Conservation (phyloP, 2,329 filamentous ascomycete genomes). For the Alternaria gaisen region DNA sequence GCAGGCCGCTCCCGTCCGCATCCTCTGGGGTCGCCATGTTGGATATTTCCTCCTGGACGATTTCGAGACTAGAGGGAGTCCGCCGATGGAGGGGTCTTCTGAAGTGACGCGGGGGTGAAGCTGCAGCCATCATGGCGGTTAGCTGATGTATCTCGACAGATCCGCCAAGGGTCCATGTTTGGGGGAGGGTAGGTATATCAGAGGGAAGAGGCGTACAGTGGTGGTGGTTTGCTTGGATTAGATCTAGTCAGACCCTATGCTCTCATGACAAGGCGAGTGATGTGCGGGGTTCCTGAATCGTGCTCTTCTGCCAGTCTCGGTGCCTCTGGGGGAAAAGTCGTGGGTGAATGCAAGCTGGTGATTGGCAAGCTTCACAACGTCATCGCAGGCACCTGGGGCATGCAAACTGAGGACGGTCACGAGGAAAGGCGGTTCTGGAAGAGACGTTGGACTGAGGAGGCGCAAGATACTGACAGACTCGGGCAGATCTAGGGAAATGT, state of each 20-base stretch:
- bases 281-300: conserved; percentile 18
- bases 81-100: conserved; percentile 42
- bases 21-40: conserved; percentile 40
- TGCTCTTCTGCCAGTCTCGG: conserved; percentile 5
- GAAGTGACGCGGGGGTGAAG: conserved; percentile 33
- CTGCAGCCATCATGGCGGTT: conserved; percentile 43
- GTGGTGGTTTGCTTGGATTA: conserved; percentile 17
- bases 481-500: background rate
- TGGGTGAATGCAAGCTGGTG: conserved; percentile 41
- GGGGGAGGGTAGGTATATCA: conserved; percentile 4
- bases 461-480: background rate
- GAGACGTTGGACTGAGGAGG: background rate
- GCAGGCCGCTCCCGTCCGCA: conserved; percentile 13
- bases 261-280: conserved; percentile 40
- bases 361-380: conserved; percentile 40
- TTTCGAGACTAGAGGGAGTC: conserved; percentile 39
- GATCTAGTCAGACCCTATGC: conserved; percentile 27
- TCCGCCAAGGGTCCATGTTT: conserved; percentile 15
- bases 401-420: conserved; percentile 16
- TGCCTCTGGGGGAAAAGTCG: conserved; percentile 23
- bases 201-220: conserved; percentile 32
- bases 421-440: conserved; percentile 6
- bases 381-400: conserved; percentile 21
- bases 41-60: conserved; percentile 42
- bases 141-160: conserved; percentile 28